Base-by-base conservation (phyloP, 208 protist genomes). In the Crithidia mellificae region DNA sequence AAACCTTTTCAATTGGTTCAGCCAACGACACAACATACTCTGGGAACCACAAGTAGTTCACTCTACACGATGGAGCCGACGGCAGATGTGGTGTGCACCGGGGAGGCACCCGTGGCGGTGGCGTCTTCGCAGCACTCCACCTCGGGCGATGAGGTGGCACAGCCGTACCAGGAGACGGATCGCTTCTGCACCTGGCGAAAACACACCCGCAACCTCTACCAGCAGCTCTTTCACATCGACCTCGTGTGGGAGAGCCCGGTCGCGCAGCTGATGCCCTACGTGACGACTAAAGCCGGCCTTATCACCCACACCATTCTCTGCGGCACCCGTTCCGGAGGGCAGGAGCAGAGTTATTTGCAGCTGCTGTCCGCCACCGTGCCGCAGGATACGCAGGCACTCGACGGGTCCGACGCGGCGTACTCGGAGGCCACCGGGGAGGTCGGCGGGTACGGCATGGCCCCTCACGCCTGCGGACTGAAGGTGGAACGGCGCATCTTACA, bases 101-200 rank as follows among this genome's bases (percentile, higher is more conserved):
- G 30, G 5, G 43, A 67, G 34, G 30, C 25, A 15, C 22, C 53
- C 8, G 55, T 19, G 20, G n/a, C 49, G 20, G 52, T 49, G 24
- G 52, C 72, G 22, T 47, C 15, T 14, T 75, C 69, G n/a, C 54
- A 54, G 38, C 54, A 25, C 38, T 62, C 64, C 20, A 76, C 74
- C 6, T 38, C 22, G 29, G 39, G 14, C 14, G 49, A 14, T 9
- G 59, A 77, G 15, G 58, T 72, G 7, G 36, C 49, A 20, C 44
- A 39, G 44, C 64, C 77, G 6, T 96, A 96, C 62, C 88, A 92
- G 47, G 84, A 96, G 51, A 83, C 63, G 27, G 56, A 51, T 29
- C 74, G 83, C 22, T 97, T 93, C 66, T 81, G 74, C 55, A 94
- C 88, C 41, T 97, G 92, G 90, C 87, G 90, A 36, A 97, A 97